Percentiles rank a stretch among this genome's conserved stretches.
phyloP scores from a whole-genome alignment of 345 rosid species.

The Odontarrhena argentea region DNA sequence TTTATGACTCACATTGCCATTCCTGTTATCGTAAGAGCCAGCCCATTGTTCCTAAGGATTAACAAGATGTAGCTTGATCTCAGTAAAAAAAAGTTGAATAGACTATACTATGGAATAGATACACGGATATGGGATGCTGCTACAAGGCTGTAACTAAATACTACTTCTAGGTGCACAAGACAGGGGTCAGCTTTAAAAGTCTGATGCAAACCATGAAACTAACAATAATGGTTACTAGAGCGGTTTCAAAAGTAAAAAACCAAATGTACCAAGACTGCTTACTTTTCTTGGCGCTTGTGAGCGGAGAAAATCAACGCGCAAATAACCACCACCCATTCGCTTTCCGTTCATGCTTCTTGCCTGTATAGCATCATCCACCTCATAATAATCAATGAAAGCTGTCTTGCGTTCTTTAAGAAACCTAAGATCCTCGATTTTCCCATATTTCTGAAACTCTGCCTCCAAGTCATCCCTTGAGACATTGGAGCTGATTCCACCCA shows the following conservation, averaged over 20 bases:
- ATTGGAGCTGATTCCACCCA: constrained; percentile 79
- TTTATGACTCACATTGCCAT: constrained; percentile 51
- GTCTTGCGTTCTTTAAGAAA: constrained; percentile 79
- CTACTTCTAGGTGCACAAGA: constrained; percentile 8
- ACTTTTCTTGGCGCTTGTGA: constrained; percentile 76
- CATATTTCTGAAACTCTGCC: constrained; percentile 76
- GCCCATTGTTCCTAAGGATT: constrained; percentile 68
- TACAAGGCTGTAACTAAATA: constrained; percentile 1
- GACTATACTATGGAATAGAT: neutral
- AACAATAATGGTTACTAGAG: neutral
- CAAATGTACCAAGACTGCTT: constrained; percentile 36
- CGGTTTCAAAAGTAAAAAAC: constrained; percentile 2
- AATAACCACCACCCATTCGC: constrained; percentile 74
- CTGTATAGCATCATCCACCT: constrained; percentile 75
- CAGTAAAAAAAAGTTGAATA: neutral
- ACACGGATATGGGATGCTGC: neutral
- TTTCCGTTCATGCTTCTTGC: constrained; percentile 86
- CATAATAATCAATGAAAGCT: constrained; percentile 70
- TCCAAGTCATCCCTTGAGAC: constrained; percentile 71
- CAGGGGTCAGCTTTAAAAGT: neutral
- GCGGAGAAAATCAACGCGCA: constrained; percentile 93
- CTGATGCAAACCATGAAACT: neutral
- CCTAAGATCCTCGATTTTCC: constrained; percentile 79
- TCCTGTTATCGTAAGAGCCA: constrained; percentile 58
- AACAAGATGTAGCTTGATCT: constrained; percentile 12